phyloP scores from a whole-genome alignment of 495 filamentous ascomycete genomes.

The Aspergillus ostianus region DNA sequence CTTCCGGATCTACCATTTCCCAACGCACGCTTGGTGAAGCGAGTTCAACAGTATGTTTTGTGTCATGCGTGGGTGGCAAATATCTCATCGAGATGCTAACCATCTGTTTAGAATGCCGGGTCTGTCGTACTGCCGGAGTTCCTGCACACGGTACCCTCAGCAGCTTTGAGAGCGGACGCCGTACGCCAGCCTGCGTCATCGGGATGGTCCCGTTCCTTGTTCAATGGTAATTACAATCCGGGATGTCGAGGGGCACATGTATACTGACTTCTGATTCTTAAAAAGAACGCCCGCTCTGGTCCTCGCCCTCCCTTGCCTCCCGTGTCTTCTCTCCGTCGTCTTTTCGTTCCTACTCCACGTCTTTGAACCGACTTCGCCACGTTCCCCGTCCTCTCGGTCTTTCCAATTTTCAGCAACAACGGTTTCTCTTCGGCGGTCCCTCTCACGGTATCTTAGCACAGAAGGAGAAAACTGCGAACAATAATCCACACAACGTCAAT shows the following conservation, averaged over 20 bases:
- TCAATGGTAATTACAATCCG: constrained; percentile 13
- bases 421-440: constrained; percentile 54
- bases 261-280: neutral
- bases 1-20: constrained; percentile 21
- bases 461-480: constrained; percentile 85
- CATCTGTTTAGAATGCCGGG: constrained; percentile 6
- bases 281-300: constrained; percentile 24
- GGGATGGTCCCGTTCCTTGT: constrained; percentile 20
- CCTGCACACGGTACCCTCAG: constrained; percentile 28
- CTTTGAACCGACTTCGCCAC: constrained; percentile 26
- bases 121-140: constrained; percentile 28
- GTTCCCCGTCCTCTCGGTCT: constrained; percentile 23
- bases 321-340: constrained; percentile 18
- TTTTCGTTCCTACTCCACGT: constrained; percentile 37
- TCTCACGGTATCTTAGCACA: constrained; percentile 62
- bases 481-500: constrained; percentile 79
- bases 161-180: constrained; percentile 24
- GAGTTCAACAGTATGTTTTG: constrained; percentile 22
- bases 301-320: constrained; percentile 22
- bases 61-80: neutral
- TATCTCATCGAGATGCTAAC: constrained; percentile 1
- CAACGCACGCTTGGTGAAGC: constrained; percentile 17
- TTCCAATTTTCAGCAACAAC: constrained; percentile 37
- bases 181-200: constrained; percentile 19
- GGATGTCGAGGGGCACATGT: neutral